Base-by-base conservation (phyloP, 768 basidiomycete genomes). In the Sporobolomyces roseus region DNA sequence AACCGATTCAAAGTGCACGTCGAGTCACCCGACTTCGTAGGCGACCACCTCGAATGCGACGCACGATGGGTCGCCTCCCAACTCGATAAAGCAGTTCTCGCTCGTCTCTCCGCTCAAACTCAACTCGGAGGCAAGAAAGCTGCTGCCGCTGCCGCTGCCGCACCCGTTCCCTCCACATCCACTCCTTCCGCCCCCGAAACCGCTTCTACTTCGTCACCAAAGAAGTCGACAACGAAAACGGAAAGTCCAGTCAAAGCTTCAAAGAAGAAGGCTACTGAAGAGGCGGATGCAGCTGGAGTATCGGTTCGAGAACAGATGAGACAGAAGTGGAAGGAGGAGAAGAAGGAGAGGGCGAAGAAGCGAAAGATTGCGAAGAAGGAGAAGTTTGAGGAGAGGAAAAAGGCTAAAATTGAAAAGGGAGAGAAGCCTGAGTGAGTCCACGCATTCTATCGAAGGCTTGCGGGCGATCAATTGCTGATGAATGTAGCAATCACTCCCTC, bases 41-140 rank as follows among this genome's bases (percentile, higher is more conserved):
- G 36, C 9, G 63, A 61, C 4, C 62, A 63, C 53, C 52, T 46
- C 38, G n/a, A 23, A 21, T 33, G 59, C 60, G 71, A 72, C 59
- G 71, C 71, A 9, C 71, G 67, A 13, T 62, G 66, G 65, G 66
- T 72, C 23, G 43, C 58, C 23, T 64, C 63, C 25, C 59, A 65
- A 49, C 63, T 72, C 50, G 71, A 72, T 66, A 61, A 61, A 33
- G 25, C 25, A 25, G 66, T 72, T 29, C 48, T 62, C 50, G 63
- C 64, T 19, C 63, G 71, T 16, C 60, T 72, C 16, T 46, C 48
- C 2, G 30, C 29, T 8, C 66, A 72, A 49, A 68, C 71, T 21
- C 58, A 56, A 27, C 56, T 64, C 63, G 71, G 71, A 10, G 71
- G 71, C 13, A 65, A 64, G 48, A 61, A 64, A 49, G 68, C 68